Base-by-base conservation (phyloP, 805 yeast genomes). In the Komagataella mondaviorum region DNA sequence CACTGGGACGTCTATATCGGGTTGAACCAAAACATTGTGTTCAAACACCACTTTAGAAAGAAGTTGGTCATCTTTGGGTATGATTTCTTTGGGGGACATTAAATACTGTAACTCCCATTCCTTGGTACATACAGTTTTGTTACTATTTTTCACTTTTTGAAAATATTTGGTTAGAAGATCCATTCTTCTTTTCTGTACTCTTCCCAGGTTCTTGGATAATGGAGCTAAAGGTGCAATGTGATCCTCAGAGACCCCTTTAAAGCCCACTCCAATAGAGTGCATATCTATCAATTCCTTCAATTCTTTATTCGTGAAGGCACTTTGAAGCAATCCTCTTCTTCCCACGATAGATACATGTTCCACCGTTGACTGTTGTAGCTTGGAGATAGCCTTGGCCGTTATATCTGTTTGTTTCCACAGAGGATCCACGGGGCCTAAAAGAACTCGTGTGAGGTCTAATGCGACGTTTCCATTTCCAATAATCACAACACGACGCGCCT, bases 401-500 rank as follows among this genome's bases (percentile, higher is more conserved):
- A 93, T 83, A 65, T 93, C 99, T 0, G 96, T 91, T 0, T 66
- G 57, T 1, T 68, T 53, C 80, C 96, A 81, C 51, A 78, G 75
- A 1, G 53, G 39, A 1, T 68, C 69, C 1, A 71, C 65, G 0
- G 83, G 77, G 4, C 83, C 81, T 52, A 90, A 64, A 39, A 93
- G 68, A 1, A 93, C 72, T 51, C 99, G 71, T 1, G 96, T 88
- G 4, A 93, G 80, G 63, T 93, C 99, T 54, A 93, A 68, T 0
- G 98, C 96, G 16, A 93, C 99, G 62, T 93, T 93, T 48, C 99
- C 99, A 64, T 90, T 91, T 6, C 99, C 99, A n/a, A 93, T 76
- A 36, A 93, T 83, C 0, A 85, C 78, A 1, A 88, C 96, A 44
- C 74, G 71, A 54, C 77, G 75, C 2, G 82, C 81, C 30, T 74